Conservation (phyloP, 2,329 filamentous ascomycete genomes). For the Graphilbum fragrans region DNA sequence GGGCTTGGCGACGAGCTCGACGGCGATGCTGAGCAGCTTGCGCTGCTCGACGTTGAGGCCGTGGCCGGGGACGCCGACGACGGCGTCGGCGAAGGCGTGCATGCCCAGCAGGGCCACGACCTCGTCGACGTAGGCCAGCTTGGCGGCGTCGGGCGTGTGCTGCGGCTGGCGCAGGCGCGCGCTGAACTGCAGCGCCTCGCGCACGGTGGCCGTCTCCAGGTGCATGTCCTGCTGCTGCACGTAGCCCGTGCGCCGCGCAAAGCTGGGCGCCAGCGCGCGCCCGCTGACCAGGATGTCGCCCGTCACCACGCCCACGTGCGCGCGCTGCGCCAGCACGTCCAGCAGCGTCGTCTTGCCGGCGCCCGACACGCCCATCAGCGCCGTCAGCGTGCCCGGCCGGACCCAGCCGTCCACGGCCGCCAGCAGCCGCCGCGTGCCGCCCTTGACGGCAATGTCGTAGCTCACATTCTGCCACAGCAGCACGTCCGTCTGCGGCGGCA, state of each 20-base stretch:
- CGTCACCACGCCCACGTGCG: slow-evolving; percentile 75
- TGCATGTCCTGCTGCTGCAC: slow-evolving; percentile 90
- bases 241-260: slow-evolving; percentile 85
- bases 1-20: slow-evolving; percentile 88
- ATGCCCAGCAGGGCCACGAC: slow-evolving; percentile 86
- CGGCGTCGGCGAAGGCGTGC: slow-evolving; percentile 77
- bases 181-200: slow-evolving; percentile 72
- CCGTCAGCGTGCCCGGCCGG: slow-evolving; percentile 83
- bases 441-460: slow-evolving; percentile 68
- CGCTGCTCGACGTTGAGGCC: slow-evolving; percentile 61
- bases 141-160: slow-evolving; percentile 60
- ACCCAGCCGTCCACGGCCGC: slow-evolving; percentile 87
- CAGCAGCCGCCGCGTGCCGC: slow-evolving; percentile 60
- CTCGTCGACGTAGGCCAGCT: slow-evolving; percentile 78
- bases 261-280: slow-evolving; percentile 59
- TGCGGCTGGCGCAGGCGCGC: slow-evolving; percentile 68
- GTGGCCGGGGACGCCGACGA: slow-evolving; percentile 80
- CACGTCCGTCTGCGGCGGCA: slow-evolving; percentile 53
- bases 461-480: slow-evolving; percentile 81
- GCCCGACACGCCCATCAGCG: slow-evolving; percentile 81
- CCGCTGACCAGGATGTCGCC: slow-evolving; percentile 66
- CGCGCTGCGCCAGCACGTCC: slow-evolving; percentile 73
- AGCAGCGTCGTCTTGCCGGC: slow-evolving; percentile 87
- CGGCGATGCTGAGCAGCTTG: slow-evolving; percentile 72
- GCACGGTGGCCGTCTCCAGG: slow-evolving; percentile 69